Base-by-base conservation (phyloP, 306 rosid species). In the Heteromeles arbutifolia region DNA sequence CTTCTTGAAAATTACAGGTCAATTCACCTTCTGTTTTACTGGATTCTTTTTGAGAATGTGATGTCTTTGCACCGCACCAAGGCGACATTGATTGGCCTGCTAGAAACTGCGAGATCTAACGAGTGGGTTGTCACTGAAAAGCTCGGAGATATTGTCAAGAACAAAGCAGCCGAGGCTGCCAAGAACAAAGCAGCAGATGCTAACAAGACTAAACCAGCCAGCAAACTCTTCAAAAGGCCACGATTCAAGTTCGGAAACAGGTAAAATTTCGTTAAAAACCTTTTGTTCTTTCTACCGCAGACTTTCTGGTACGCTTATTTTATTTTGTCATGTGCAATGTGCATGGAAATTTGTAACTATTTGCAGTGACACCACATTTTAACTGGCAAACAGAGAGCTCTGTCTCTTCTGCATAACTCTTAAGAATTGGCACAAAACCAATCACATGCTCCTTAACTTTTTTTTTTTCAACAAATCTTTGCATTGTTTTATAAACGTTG, bases 91-190 rank as follows among this genome's bases (percentile, higher is more conserved):
- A 96, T 96, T 1, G 99, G 99, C 70, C 83, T 96, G 21, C 74
- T 96, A 1, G 99, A 92, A 80, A 87, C 87, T 9, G 99, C 97
- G 0, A 85, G 98, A 76, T 98, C 82, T 34, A 96, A 96, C 45
- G 99, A 96, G 82, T 96, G 99, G 99, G 96, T 96, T 81, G 99
- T 96, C 67, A 96, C 99, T 14, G 98, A 92, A 79, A 96, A 96
- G 74, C 93, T 96, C 7, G 99, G 99, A 79, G 99, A 96, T 64
- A 85, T 84, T 43, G 82, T 70, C 43, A 95, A 92, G 81, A 88
- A 79, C 78, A 93, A 94, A 77, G 63, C 93, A 67, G 90, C 84
- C 62, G 99, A 90, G 84, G 87, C 92, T 64, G 84, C 88, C 76
- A 90, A 87, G 89, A 90, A 79, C 78, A 93, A 94, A 77, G 58